Evolutionary conservation across 2,329 filamentous ascomycete genomes (phyloP), one percentile per base, ranked within the genome.

Genomic region (Sporothrix protearum): DNA sequence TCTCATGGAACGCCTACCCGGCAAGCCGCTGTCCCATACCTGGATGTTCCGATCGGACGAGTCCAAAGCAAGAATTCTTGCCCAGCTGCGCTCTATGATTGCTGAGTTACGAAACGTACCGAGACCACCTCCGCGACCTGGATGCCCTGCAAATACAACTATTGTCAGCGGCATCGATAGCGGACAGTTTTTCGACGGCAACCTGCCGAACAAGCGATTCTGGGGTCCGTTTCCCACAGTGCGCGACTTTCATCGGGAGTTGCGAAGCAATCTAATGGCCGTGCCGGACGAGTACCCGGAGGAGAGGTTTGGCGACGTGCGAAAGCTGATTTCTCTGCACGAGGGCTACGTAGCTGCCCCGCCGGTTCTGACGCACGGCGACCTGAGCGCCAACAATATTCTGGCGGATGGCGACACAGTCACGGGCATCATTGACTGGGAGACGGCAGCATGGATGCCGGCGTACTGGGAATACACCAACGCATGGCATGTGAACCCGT

Each of bases 1-100:
- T 57, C 77, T 85, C 0, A 86, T 86, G 83, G 77, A 80, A 55
- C 74, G 77, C 3, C 75, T 80, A 7, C 73, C 73, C 1, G 80
- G 79, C 14, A 22, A 71, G 12, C 22, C 64, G 6, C 55, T 80
- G 0, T 53, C 75, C 0, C 36, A 70, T 0, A 71, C 61, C 12
- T 77, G 75, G 75, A 19, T 68, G 1, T 53, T 19, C 5, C 70
- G 57, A 1, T 47, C 70, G 0, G 55, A 42, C 3, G 70, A 61
- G 9, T 68, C 63, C 5, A 67, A 51, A 9, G 53, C 53, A 2
- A n/a, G 19, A 4, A 68, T 71, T 2, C 22, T 71, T 9, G 45
- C 9, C 1, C 70, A 71, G 30, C 64, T 71, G 8, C n/a, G 30
- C 2, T 0, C 14, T 1, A 71, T 71, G 64, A 14, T 71, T 1